These are phyloP conservation scores for Fusarium siculi DNA, from an alignment of 2,329 filamentous ascomycete species.

Conservation along the genomic window DNA sequence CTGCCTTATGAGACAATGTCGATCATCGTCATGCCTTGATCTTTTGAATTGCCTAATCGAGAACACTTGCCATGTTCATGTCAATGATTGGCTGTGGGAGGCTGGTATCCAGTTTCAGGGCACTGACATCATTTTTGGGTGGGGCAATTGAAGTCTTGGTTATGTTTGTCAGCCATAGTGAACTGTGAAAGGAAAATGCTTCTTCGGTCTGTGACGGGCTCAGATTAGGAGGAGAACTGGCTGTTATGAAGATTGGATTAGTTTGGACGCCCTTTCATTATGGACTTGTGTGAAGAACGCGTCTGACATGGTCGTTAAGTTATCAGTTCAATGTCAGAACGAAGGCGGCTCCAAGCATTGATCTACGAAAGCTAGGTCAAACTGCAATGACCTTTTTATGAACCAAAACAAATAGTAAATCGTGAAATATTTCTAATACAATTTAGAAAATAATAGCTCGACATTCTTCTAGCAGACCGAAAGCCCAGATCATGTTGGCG, in stretches of 20 bases:
- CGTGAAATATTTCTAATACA: too few relatives aligned
- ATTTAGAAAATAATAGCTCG: too few relatives aligned
- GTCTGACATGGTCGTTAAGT: too few relatives aligned
- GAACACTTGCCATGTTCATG: rapidly evolving
- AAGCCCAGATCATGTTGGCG: neutral
- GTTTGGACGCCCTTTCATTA: too few relatives aligned
- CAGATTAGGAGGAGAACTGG: too few relatives aligned
- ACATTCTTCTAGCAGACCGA: neutral
- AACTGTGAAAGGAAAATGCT: neutral
- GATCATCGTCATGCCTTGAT: neutral
- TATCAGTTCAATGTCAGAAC: too few relatives aligned
- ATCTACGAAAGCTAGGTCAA: rapidly evolving
- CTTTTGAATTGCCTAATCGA: neutral
- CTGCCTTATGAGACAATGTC: neutral
- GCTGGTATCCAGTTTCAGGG: neutral
- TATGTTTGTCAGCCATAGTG: neutral
- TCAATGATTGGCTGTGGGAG: neutral
- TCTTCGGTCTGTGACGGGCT: neutral
- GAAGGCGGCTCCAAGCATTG: rapidly evolving
- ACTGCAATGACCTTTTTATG: too few relatives aligned
- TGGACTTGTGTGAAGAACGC: too few relatives aligned
- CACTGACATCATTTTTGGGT: neutral
- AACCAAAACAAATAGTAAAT: too few relatives aligned
- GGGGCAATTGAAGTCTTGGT: neutral
- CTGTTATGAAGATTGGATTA: too few relatives aligned